These are phyloP conservation scores for Gloeopeniophorella convolvens DNA, from an alignment of 768 basidiomycete species.

Conservation along the genomic window DNA sequence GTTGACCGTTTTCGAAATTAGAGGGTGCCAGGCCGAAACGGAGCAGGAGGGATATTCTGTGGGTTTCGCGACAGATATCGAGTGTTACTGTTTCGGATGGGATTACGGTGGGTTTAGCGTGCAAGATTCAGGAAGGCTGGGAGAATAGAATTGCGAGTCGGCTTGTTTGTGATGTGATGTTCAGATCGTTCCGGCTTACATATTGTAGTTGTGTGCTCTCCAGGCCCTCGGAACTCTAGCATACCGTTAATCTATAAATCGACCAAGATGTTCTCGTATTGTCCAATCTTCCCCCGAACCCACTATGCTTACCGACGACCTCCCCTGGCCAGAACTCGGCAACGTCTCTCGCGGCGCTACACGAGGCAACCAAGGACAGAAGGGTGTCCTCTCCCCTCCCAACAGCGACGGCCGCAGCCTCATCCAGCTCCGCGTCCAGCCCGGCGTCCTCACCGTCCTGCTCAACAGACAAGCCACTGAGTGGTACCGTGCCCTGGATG, in stretches of 20 bases:
- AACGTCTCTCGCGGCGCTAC: conserved; percentile 82
- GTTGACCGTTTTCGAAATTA: no score
- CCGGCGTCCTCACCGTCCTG: conserved; percentile 70
- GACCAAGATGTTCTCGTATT: neutral
- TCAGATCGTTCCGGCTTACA: conserved; percentile 9
- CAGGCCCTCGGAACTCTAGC: neutral
- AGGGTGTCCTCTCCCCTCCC: conserved; percentile 65
- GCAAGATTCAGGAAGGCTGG: no score
- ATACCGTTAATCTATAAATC: conserved; percentile 12
- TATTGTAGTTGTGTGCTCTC: neutral
- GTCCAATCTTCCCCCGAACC: conserved; percentile 11
- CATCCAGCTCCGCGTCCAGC: conserved; percentile 78
- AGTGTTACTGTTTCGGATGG: no score
- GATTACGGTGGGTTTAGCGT: no score
- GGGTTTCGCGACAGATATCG: no score
- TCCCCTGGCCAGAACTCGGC: conserved; percentile 81
- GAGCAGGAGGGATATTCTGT: no score
- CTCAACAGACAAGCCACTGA: conserved; percentile 73
- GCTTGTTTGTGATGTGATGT: no score
- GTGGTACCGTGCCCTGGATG: conserved; percentile 75
- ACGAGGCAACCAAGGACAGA: conserved; percentile 80
- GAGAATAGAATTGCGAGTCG: no score
- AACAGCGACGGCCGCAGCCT: conserved; percentile 70
- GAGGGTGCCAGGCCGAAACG: no score
- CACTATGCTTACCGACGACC: conserved; percentile 56